These are phyloP conservation scores for Blumeria hordei DNA, from an alignment of 2,329 filamentous ascomycete species.

Conservation along the genomic window DNA sequence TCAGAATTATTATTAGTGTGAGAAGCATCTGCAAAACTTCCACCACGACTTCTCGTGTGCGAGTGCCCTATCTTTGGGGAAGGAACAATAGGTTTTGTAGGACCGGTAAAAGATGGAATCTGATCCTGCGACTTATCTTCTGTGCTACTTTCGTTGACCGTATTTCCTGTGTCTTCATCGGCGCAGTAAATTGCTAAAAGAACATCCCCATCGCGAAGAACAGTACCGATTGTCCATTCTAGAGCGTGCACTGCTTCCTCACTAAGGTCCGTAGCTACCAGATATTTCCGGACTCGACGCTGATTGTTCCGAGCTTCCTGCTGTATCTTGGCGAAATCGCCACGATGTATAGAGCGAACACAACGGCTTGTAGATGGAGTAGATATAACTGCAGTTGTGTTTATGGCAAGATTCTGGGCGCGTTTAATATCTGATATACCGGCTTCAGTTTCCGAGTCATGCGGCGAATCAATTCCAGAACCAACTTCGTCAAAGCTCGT, in stretches of 20 bases:
- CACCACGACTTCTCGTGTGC: conserved; percentile 6
- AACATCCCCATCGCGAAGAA: conserved; percentile 81
- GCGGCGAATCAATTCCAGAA: conserved; percentile 29
- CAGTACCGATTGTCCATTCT: conserved; percentile 93
- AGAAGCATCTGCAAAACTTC: neutral
- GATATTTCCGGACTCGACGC: conserved; percentile 61
- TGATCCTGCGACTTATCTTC: conserved; percentile 63
- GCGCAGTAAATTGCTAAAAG: conserved; percentile 82
- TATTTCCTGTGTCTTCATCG: conserved; percentile 57
- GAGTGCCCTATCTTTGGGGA: conserved; percentile 8
- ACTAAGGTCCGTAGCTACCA: conserved; percentile 88
- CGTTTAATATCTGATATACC: conserved; percentile 66
- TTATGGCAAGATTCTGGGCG: conserved; percentile 64
- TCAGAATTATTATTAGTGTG: conserved; percentile 7
- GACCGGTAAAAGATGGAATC: conserved; percentile 42
- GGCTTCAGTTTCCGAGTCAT: conserved; percentile 69
- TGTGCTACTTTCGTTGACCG: conserved; percentile 10
- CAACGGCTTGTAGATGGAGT: conserved; percentile 56
- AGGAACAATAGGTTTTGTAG: conserved; percentile 15
- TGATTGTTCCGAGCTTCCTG: conserved; percentile 57
- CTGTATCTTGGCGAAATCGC: conserved; percentile 56
- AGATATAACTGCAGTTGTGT: conserved; percentile 55
- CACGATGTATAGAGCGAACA: conserved; percentile 73
- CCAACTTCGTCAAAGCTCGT: conserved; percentile 49
- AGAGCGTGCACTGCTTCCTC: conserved; percentile 86